Conservation (phyloP, 495 filamentous ascomycete species). For the Neurospora sp. region DNA sequence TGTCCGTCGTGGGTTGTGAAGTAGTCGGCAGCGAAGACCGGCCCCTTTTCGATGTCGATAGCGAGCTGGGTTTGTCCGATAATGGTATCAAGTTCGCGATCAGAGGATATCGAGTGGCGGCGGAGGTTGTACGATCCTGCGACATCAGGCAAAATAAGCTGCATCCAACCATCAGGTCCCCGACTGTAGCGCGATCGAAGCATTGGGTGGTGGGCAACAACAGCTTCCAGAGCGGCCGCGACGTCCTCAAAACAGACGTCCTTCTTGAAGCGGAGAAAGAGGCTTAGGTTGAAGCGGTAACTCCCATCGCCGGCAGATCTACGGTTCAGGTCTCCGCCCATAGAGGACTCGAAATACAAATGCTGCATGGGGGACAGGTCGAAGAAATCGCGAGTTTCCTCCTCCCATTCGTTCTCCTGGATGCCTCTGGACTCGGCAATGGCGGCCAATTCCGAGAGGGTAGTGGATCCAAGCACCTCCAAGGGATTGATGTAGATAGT, state of each 20-base stretch:
- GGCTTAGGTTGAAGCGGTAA: conserved; percentile 67
- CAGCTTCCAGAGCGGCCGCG: conserved; percentile 41
- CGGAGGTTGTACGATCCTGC: conserved; percentile 29
- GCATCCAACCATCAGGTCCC: conserved; percentile 28
- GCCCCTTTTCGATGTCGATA: conserved; percentile 34
- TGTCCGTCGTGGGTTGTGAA: conserved; percentile 40
- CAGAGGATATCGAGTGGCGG: conserved; percentile 25
- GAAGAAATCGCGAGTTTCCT: conserved; percentile 41
- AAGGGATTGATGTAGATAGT: conserved; percentile 26
- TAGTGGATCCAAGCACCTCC: conserved; percentile 19
- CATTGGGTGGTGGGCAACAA: conserved; percentile 61
- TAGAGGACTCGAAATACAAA: conserved; percentile 51
- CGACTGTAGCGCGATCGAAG: conserved; percentile 55
- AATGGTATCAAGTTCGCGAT: conserved; percentile 31
- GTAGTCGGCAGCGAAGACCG: conserved; percentile 38
- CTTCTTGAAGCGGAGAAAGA: conserved; percentile 48
- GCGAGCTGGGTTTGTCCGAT: conserved; percentile 27
- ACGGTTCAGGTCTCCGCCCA: conserved; percentile 25
- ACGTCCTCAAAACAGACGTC: conserved; percentile 38
- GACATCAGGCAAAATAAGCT: conserved; percentile 28
- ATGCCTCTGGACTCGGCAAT: conserved; percentile 22
- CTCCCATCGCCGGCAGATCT: conserved; percentile 38
- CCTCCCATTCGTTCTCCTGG: conserved; percentile 23
- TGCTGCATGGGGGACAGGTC: conserved; percentile 62
- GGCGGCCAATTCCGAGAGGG: conserved; percentile 27